Evolutionary conservation across 2,329 filamentous ascomycete species (phyloP), one percentile per base, ranked within the genome.

Genomic region (Talaromyces sp.): DNA sequence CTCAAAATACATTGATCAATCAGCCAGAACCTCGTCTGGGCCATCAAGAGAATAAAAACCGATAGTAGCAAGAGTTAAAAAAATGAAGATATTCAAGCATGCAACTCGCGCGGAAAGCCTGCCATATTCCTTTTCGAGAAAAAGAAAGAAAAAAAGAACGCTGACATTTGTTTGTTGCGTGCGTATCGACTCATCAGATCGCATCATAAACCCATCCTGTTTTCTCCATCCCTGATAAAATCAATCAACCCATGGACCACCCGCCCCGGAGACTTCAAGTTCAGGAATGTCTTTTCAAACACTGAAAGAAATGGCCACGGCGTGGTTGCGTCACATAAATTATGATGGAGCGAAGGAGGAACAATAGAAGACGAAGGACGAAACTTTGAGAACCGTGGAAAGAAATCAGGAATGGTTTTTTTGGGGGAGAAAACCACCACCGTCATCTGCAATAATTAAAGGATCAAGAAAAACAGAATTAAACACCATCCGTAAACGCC

Each of bases 401-500:
- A 10, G 5, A 53, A 13, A 55, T 19, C 51, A 19, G 35, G n/a
- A 41, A 33, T 35, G 39, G 31, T 45, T 31, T 45, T 41, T n/a
- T n/a, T n/a, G n/a, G n/a, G n/a, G 28, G 39, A 33, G 4, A 51
- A 19, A 31, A 46, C 31, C 48, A 21, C 36, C 45, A 39, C 25
- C 39, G 53, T 40, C 31, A 33, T 21, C 31, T 48, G 45, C 33
- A 28, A 51, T 36, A 41, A 46, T 43, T 35, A 58, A 53, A 33
- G 37, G 33, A 33, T 35, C 45, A 5, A 48, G n/a, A 48, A 9
- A 46, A 56, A 43, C 21, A 56, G 17, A 45, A 28, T 4, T 28
- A 3, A 56, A 61, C 57, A 48, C 60, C 60, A 54, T 45, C 55
- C 64, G 63, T 63, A 41, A 74, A 73, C 71, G 71, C 71, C 72